Evolutionary conservation across 345 rosid genomes (phyloP).

Genomic region (Bretschneidera sinensis): DNA sequence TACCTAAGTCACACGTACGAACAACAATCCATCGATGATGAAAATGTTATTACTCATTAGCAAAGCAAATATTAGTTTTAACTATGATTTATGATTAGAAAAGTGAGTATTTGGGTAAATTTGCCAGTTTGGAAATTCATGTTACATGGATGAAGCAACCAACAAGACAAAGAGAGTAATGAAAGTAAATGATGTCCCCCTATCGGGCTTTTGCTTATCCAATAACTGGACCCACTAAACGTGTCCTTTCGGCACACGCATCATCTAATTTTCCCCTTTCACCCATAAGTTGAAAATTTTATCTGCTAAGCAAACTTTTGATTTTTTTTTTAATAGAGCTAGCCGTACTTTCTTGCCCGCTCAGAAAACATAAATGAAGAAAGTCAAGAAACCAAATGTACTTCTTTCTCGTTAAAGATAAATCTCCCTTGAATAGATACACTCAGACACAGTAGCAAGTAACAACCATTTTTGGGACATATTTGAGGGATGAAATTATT

Average conservation of each 20-base stretch:
- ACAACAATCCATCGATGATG: too few relatives aligned
- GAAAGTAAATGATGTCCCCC: not conserved
- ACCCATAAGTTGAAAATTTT: not conserved
- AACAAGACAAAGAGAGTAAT: not conserved
- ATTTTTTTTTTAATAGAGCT: too few relatives aligned
- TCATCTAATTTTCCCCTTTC: slow-evolving; percentile 1
- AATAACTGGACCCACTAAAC: slow-evolving; percentile 21
- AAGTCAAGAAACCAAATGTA: not conserved
- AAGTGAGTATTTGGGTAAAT: not conserved
- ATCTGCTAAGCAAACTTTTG: slow-evolving; percentile 1
- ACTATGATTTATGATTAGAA: too few relatives aligned
- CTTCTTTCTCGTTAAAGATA: not conserved
- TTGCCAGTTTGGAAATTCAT: slow-evolving; percentile 13
- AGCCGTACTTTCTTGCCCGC: too few relatives aligned
- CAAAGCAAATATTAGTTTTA: too few relatives aligned
- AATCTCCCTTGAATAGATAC: slow-evolving; percentile 7
- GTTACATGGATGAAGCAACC: slow-evolving; percentile 21
- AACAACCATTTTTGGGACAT: too few relatives aligned
- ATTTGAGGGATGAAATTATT: too few relatives aligned
- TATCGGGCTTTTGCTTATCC: slow-evolving; percentile 4
- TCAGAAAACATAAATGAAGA: too few relatives aligned
- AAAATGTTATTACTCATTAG: too few relatives aligned
- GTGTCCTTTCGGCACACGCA: slow-evolving; percentile 18
- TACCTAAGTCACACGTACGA: too few relatives aligned
- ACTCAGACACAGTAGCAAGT: too few relatives aligned